These are phyloP conservation scores for Cercophora samala DNA, from an alignment of 495 filamentous ascomycete species.

Conservation along the genomic window DNA sequence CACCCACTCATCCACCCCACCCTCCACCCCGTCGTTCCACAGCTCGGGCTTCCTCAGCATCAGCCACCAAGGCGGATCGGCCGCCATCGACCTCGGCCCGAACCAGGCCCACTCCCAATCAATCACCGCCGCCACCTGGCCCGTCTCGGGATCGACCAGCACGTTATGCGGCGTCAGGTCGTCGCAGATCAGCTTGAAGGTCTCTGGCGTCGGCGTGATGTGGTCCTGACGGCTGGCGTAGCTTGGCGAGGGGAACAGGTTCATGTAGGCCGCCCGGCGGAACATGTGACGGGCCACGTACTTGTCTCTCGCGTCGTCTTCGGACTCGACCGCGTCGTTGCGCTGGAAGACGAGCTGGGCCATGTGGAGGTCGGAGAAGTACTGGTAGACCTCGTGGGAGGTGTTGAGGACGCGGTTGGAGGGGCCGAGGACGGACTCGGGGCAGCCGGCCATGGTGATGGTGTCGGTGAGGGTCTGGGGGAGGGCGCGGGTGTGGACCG, in stretches of 20 bases:
- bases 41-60: slow-evolving; percentile 2
- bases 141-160: slow-evolving; percentile 24
- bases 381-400: slow-evolving; percentile 40
- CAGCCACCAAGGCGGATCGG: slow-evolving; percentile 17
- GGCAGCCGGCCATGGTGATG: slow-evolving; percentile 24
- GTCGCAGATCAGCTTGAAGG: slow-evolving; percentile 29
- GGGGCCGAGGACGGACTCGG: slow-evolving; percentile 22
- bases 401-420: slow-evolving; percentile 25
- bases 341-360: slow-evolving; percentile 42
- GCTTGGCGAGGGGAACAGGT: slow-evolving; percentile 14
- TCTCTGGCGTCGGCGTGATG: slow-evolving; percentile 1
- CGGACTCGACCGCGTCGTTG: slow-evolving; percentile 37
- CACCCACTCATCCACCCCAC: slow-evolving; percentile 1
- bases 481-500: slow-evolving; percentile 24
- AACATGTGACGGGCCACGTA: slow-evolving; percentile 39
- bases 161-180: slow-evolving; percentile 32
- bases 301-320: slow-evolving; percentile 37
- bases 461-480: slow-evolving; percentile 33
- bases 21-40: slow-evolving; percentile 2
- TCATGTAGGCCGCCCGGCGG: slow-evolving; percentile 32
- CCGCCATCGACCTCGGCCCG: slow-evolving; percentile 7
- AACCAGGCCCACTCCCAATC: slow-evolving; percentile 22
- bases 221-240: slow-evolving; percentile 8
- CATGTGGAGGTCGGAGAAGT: slow-evolving; percentile 40
- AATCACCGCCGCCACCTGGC: slow-evolving; percentile 13